phyloP scores from a whole-genome alignment of 2,329 filamentous ascomycete genomes.

The Penicillium sp. region DNA sequence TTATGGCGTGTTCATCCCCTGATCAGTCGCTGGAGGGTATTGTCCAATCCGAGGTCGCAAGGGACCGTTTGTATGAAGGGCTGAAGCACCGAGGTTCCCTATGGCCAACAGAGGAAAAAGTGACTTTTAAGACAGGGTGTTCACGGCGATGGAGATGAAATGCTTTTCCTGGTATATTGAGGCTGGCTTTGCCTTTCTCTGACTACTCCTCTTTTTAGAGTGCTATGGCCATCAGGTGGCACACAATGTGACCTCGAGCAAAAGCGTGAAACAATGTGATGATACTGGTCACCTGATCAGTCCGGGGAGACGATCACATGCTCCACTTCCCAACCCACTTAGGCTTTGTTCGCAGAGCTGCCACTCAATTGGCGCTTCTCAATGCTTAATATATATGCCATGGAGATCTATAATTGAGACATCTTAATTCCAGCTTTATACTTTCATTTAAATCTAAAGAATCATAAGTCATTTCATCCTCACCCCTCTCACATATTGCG shows the following conservation, averaged over 20 bases:
- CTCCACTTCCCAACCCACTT: slow-evolving; percentile 9
- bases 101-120: not conserved
- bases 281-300: slow-evolving; percentile 7
- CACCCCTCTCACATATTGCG: not conserved
- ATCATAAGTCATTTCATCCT: not conserved
- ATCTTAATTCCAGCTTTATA: not conserved
- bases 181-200: not conserved
- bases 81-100: not conserved
- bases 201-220: not conserved
- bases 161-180: slow-evolving; percentile 18
- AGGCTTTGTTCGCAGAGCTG: not conserved
- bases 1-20: slow-evolving; percentile 36
- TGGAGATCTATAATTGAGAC: not conserved
- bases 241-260: slow-evolving; percentile 1
- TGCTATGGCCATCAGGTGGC: slow-evolving; percentile 12
- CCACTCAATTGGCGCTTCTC: not conserved
- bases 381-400: not conserved
- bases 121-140: not conserved
- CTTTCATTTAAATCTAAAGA: not conserved
- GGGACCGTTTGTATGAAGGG: slow-evolving; percentile 13
- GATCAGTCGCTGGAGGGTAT: slow-evolving; percentile 2
- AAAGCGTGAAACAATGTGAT: not conserved
- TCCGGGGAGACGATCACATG: slow-evolving; percentile 8
- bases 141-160: not conserved
- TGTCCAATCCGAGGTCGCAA: slow-evolving; percentile 15